phyloP scores from a whole-genome alignment of 768 basidiomycete genomes.

The Favolaschia claudopus region DNA sequence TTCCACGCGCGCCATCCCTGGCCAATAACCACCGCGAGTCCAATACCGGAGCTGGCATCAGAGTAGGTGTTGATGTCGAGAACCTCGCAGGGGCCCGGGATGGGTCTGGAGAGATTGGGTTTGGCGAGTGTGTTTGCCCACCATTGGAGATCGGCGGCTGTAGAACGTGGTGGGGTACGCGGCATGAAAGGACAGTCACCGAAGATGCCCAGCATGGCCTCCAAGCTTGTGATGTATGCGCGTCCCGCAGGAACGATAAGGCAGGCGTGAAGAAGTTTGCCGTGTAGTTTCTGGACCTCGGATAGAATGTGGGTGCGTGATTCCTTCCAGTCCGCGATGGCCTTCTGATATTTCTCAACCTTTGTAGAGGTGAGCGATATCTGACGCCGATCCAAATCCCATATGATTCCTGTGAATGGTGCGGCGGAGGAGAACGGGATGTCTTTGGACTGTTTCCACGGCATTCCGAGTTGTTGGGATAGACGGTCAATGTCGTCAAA shows the following conservation, averaged over 20 bases:
- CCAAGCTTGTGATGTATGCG: constrained; percentile 49
- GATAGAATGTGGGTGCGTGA: constrained; percentile 35
- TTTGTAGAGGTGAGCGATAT: not conserved
- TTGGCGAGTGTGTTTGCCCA: constrained; percentile 35
- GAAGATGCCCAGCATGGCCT: constrained; percentile 42
- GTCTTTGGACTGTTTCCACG: constrained; percentile 31
- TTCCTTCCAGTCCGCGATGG: not conserved
- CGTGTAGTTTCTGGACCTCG: constrained; percentile 43
- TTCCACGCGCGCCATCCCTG: constrained; percentile 30
- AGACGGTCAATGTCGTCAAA: constrained; percentile 30
- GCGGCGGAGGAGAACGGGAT: constrained; percentile 2
- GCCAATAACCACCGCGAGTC: constrained; percentile 25
- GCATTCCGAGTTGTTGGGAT: constrained; percentile 25
- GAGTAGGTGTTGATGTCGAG: constrained; percentile 39
- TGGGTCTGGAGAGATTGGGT: not conserved
- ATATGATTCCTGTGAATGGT: constrained; percentile 31
- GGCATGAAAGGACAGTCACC: constrained; percentile 40
- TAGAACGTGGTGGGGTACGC: constrained; percentile 33
- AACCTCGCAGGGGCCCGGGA: constrained; percentile 31
- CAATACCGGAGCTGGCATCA: constrained; percentile 32
- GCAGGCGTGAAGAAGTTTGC: constrained; percentile 47
- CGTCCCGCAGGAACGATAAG: constrained; percentile 37
- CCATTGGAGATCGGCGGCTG: constrained; percentile 43
- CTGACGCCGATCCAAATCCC: constrained; percentile 17
- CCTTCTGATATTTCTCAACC: constrained; percentile 1